Conservation (phyloP, 106 monocot species). For the Amphibolis antarctica region DNA sequence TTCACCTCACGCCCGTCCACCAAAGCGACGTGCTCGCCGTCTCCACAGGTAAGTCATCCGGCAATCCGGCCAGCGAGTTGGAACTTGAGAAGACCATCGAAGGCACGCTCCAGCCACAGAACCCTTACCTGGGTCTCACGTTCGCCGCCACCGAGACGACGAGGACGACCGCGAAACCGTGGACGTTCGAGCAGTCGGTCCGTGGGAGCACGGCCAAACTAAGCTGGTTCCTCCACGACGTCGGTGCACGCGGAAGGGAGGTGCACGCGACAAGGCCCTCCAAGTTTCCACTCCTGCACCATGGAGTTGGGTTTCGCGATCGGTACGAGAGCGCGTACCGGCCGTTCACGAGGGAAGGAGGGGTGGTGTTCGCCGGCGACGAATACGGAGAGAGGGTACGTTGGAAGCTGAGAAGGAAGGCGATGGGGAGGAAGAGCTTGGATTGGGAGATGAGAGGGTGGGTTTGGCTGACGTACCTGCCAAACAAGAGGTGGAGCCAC, state of each 20-base stretch:
- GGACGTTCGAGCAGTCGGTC: slow-evolving; percentile 79
- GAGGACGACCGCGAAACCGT: slow-evolving; percentile 50
- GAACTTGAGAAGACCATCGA: slow-evolving; percentile 36
- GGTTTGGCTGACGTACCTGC: slow-evolving; percentile 77
- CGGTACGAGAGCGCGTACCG: slow-evolving; percentile 51
- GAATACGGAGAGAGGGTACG: slow-evolving; percentile 69
- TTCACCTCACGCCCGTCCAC: slow-evolving; percentile 43
- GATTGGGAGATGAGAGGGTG: slow-evolving; percentile 64
- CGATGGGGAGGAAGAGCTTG: slow-evolving; percentile 27
- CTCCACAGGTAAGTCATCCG: slow-evolving; percentile 47
- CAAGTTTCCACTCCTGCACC: slow-evolving; percentile 44
- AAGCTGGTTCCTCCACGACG: slow-evolving; percentile 69
- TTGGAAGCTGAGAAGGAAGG: slow-evolving; percentile 44
- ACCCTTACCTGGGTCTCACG: slow-evolving; percentile 29
- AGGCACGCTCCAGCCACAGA: slow-evolving; percentile 47
- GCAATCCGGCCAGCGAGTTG: slow-evolving; percentile 38
- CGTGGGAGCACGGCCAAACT: slow-evolving; percentile 38
- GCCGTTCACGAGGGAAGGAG: slow-evolving; percentile 74
- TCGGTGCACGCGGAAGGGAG: slow-evolving; percentile 49
- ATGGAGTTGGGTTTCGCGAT: slow-evolving; percentile 51
- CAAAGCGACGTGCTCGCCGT: slow-evolving; percentile 41
- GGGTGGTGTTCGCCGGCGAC: slow-evolving; percentile 70
- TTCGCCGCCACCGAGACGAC: slow-evolving; percentile 39
- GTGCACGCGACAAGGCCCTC: slow-evolving; percentile 60
- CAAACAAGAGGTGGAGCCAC: slow-evolving; percentile 47